Percentiles rank a stretch among this genome's conserved stretches.
These are phyloP conservation scores for Mycena polygramma DNA, from an alignment of 768 basidiomycete genomes.

Conservation along the genomic window DNA sequence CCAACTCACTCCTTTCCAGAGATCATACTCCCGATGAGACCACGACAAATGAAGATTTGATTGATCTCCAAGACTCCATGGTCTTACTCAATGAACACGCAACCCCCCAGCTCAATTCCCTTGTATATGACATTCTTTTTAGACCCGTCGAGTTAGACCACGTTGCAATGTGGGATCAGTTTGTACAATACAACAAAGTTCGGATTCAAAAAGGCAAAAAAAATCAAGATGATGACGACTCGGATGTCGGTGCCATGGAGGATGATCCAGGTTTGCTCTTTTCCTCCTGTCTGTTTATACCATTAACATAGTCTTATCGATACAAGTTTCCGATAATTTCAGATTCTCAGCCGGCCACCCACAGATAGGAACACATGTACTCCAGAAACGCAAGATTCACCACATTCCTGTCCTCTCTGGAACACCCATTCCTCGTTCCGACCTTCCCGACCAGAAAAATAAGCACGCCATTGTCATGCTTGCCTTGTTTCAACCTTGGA, in stretches of 20 bases:
- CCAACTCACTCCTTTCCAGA: no score
- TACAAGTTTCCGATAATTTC: no score
- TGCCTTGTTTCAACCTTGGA: conserved; percentile 32
- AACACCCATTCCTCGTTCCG: conserved; percentile 24
- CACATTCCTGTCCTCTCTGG: conserved; percentile 30
- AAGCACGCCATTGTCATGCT: conserved; percentile 29
- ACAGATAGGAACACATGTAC: no score
- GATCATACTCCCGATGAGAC: no score
- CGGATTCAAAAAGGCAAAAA: no score
- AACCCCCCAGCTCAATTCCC: conserved; percentile 1
- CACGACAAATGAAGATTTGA: no score
- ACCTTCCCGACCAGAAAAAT: neutral
- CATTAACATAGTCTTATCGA: no score
- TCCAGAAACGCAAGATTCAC: conserved; percentile 3
- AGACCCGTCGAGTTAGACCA: conserved; percentile 16
- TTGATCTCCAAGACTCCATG: conserved; percentile 11
- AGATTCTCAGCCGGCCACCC: no score
- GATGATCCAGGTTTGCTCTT: no score
- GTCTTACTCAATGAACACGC: conserved; percentile 1
- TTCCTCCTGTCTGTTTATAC: no score
- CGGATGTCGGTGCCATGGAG: no score
- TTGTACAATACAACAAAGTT: conserved; percentile 12
- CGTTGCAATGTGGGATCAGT: conserved; percentile 28
- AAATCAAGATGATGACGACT: no score
- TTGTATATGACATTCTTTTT: conserved; percentile 23